Conservation (phyloP, 2,329 filamentous ascomycete genomes). For the Fonsecaea nubica region DNA sequence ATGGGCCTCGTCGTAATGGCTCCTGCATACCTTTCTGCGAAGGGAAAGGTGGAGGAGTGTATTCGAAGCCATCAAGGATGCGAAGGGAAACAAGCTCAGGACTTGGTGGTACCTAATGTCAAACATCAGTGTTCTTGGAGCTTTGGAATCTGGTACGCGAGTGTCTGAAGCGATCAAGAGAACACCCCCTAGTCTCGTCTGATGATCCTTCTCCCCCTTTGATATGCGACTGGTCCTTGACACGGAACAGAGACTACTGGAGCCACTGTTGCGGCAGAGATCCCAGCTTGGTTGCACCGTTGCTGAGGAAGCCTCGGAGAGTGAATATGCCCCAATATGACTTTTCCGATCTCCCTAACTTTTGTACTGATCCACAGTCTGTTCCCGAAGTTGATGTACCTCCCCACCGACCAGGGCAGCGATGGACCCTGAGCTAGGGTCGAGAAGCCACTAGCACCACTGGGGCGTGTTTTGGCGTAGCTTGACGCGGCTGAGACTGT, state of each 20-base stretch:
- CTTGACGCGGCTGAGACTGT: constrained; percentile 9
- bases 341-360: not conserved
- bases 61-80: constrained; percentile 1
- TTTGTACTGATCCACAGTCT: not conserved
- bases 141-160: not conserved
- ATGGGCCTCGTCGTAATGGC: not conserved
- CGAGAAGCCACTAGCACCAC: not conserved
- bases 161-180: not conserved
- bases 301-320: constrained; percentile 6
- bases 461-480: constrained; percentile 7
- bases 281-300: constrained; percentile 14
- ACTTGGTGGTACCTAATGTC: not conserved
- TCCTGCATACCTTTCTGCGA: not conserved
- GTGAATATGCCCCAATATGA: not conserved
- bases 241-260: constrained; percentile 17
- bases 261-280: constrained; percentile 23
- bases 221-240: constrained; percentile 9
- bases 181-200: constrained; percentile 4
- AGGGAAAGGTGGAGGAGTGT: constrained; percentile 9
- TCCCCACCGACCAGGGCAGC: not conserved
- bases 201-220: constrained; percentile 15
- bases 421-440: constrained; percentile 6
- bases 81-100: constrained; percentile 21
- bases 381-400: not conserved
- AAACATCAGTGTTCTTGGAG: constrained; percentile 24